Evolutionary conservation across 2,329 filamentous ascomycete species (phyloP), one percentile per base, ranked within the genome.

Genomic region (Penicillium hordei): DNA sequence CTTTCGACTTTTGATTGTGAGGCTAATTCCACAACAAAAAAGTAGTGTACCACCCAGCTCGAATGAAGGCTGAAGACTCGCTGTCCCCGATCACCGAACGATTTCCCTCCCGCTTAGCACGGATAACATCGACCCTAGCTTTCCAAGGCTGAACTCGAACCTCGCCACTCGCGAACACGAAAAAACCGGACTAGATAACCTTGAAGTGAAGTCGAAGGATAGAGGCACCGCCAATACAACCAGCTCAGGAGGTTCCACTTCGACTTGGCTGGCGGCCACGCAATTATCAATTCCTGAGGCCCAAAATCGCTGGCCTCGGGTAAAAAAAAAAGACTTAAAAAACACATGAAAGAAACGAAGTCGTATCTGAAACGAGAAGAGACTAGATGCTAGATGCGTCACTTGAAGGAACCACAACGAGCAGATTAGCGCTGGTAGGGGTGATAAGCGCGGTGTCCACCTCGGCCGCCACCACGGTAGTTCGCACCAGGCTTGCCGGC

Each of bases 401-500:
- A 39, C 10, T 31, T 31, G 15, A 17, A 43, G 21, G 21, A 43
- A 39, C 36, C 40, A 42, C 33, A 33, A 12, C 27, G 15, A 25
- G 40, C 33, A 27, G 17, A 42, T 59, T 64, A 72, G 51, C 81
- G 75, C 45, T 82, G 78, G 76, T 96, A 96, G 33, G 91, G 91
- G 72, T 95, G 91, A 76, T 85, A 96, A 3, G 90, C 90, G 29
- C 91, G 80, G 75, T 82, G 76, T 50, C 86, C 85, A 59, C 90
- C 89, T 60, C 91, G 82, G 19, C 93, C 91, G 51, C 93, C 93
- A 52, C 94, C 93, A 40, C 93, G 88, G 75, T 97, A 97, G 77
- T 96, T 96, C 1, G 91, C 91, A 17, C 93, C 92, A 1, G 93
- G 91, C 71, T 89, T 89, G 27, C 93, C 93, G 1, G 93, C 91